phyloP scores from a whole-genome alignment of 768 basidiomycete species.

The Mycena rosella region DNA sequence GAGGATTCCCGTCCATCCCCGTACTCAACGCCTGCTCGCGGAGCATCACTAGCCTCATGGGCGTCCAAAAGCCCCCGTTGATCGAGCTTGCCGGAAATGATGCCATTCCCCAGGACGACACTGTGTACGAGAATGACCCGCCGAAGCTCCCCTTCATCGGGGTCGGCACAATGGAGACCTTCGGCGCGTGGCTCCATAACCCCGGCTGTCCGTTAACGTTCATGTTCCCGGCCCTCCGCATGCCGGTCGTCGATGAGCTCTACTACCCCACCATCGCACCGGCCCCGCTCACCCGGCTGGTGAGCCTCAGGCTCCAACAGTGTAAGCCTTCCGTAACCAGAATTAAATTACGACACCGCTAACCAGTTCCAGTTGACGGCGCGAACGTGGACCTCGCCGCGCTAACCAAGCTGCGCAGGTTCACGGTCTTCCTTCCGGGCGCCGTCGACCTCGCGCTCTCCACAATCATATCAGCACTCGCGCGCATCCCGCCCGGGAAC shows the following conservation, averaged over 20 bases:
- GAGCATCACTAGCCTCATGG: not conserved
- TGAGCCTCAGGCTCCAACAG: too few relatives aligned
- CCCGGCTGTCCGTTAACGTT: not conserved
- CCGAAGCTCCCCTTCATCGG: not conserved
- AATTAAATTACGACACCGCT: too few relatives aligned
- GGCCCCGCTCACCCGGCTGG: not conserved
- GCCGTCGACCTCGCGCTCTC: too few relatives aligned
- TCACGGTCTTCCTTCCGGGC: too few relatives aligned
- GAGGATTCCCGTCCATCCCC: not conserved
- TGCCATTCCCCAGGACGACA: too few relatives aligned
- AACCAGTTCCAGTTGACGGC: too few relatives aligned
- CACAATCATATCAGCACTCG: too few relatives aligned
- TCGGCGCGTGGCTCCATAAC: not conserved
- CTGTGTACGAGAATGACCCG: not conserved
- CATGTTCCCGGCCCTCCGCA: not conserved
- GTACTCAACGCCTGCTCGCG: constrained; percentile 3
- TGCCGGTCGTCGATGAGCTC: not conserved
- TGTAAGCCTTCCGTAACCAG: too few relatives aligned
- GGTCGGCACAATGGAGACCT: not conserved
- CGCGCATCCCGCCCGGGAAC: too few relatives aligned
- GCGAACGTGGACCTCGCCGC: too few relatives aligned
- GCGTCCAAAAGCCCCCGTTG: not conserved
- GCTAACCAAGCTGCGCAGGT: too few relatives aligned
- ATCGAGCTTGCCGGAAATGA: not conserved
- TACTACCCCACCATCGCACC: not conserved